Evolutionary conservation across 2,329 filamentous ascomycete species (phyloP), one percentile per base, ranked within the genome.

Genomic region (Dothistroma pini): DNA sequence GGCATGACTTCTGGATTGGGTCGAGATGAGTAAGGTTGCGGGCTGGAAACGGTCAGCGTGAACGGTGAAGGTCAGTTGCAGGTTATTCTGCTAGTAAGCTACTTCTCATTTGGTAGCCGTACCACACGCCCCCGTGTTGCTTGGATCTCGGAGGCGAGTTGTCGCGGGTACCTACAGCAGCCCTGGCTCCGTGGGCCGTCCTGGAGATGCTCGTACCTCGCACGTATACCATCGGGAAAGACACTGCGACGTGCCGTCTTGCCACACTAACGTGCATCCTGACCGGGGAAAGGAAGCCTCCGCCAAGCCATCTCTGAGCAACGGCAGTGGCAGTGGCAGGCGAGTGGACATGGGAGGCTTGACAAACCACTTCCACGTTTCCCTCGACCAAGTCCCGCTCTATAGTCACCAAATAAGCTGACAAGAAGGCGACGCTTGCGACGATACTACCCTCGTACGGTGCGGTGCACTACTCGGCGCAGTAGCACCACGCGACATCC

Each of bases 1-100:
- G 35, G 38, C 8, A 22, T 47, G 54, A 56, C 22, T 56, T n/a
- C 54, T 56, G 32, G 54, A 56, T 56, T 29, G 12, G 54, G 54
- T 44, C 25, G 21, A 4, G 31, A 6, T 47, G 48, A 38, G 41
- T 47, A 56, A 38, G 41, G 54, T 56, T 56, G 38, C 11, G 35
- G 38, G 35, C 54, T 48, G 47, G 54, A 29, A 22, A 6, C 5
- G 9, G 38, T 56, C 35, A 56, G 54, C 38, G 38, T 21, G 54
- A 47, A 50, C n/a, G n/a, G n/a, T n/a, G n/a, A n/a, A n/a, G n/a
- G n/a, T n/a, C n/a, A n/a, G n/a, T n/a, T n/a, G n/a, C n/a, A n/a
- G n/a, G n/a, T n/a, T 12, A 29, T n/a, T 29, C 29, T 4, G 29
- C 21, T n/a, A n/a, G n/a, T n/a, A n/a, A n/a, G n/a, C n/a, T 29